Evolutionary conservation across 805 yeast genomes (phyloP), one percentile per base, ranked within the genome.

Genomic region (Lipomyces yamadae): DNA sequence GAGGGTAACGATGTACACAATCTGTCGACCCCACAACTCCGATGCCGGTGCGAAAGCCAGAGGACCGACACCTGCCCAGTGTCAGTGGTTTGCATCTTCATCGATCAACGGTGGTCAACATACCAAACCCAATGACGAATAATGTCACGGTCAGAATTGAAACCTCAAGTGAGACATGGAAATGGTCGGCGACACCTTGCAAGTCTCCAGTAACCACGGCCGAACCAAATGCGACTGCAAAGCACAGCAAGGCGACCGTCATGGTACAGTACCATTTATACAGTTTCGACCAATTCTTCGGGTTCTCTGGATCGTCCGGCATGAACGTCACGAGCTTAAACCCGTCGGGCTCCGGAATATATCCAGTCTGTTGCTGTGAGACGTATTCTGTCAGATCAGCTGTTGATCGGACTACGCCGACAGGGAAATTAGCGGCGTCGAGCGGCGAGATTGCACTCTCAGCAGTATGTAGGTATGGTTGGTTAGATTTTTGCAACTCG

Each of bases 151-250:
- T 81, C 56, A 89, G 76, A 13, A 89, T 82, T 56, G 83, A 82
- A n/a, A 88, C 83, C 67, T 88, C 92, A 63, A 81, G 79, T 0
- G 88, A 83, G 1, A 86, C 82, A 35, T 79, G 77, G 72, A 87
- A 87, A 42, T 79, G 76, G 2, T 70, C 76, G 75, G 77, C 76
- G 34, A 88, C 81, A 48, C 85, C 83, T 0, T 81, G 82, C 2
- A 88, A 80, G 15, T 87, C 89, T 69, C 87, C 81, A 2, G 91
- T 83, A 82, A 88, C 90, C 58, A 85, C 81, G 0, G 92, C 89
- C 0, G 93, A 88, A 5, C 89, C 84, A 76, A 88, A 82, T 0
- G 93, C 88, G 54, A 88, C 85, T 62, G 86, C 82, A 65, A 88
- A 81, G 56, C 91, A 84, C 4, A 87, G 80, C 7, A 80, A 11